Base-by-base conservation (phyloP, 2,329 filamentous ascomycete genomes). In the Tolypocladium capitatum region DNA sequence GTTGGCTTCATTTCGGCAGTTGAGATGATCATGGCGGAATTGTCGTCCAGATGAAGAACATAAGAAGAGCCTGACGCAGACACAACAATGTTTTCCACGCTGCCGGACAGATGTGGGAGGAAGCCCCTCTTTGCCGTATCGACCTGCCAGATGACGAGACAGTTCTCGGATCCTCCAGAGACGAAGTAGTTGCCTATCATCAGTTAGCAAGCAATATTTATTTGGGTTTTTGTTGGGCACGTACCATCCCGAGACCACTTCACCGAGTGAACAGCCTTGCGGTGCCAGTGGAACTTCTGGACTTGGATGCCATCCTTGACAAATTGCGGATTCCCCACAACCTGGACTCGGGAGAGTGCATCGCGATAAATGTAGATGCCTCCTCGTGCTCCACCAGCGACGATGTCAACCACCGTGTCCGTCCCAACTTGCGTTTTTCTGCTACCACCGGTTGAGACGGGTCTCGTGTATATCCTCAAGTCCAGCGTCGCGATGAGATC, bases 231-330 rank as follows among this genome's bases (percentile, higher is more conserved):
- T 10, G 14, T 16, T 5, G 8, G 24, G 8, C n/a, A 10, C 62
- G 36, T 75, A 87, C 91, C 90, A 73, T 98, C 92, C 55, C 74
- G 74, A 14, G 92, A 96, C 86, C 90, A 97, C 64, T 92, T 94
- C 49, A 95, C 74, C 10, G 86, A 77, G 56, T 85, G 83, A 9
- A 96, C 89, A 44, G 83, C 79, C 56, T 83, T 81, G 56, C 89
- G 78, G 65, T 98, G 92, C 92, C 92, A 98, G 63, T 97, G 92
- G 46, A 90, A 72, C 53, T 83, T 84, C 48, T 83, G 80, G 32
- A 73, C 74, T 50, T 74, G 71, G 24, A 79, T 61, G 20, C 76
- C 72, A 36, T 77, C 65, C 55, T 70, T 68, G 58, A 68, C 63
- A 46, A 56, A 56, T 33, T 65, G 65, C 1, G 62, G 57, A 43